These are phyloP conservation scores for Vitellaria paradoxa DNA, from an alignment of 179 eudicot genomes.

Conservation along the genomic window DNA sequence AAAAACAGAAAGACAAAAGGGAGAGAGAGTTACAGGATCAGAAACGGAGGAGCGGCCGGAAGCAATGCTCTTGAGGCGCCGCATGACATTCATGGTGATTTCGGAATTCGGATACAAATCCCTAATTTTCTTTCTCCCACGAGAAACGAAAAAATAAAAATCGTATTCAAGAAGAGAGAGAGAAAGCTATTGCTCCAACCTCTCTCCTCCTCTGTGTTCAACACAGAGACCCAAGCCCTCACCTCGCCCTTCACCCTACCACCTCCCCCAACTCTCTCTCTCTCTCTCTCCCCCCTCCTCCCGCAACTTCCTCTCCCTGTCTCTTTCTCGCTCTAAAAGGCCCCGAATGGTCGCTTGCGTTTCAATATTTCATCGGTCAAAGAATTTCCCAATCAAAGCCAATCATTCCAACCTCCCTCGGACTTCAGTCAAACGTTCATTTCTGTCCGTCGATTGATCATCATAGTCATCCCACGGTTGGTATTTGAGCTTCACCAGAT, in stretches of 20 bases:
- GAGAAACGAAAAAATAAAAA: neutral
- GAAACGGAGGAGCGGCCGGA: constrained; percentile 89
- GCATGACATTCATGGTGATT: constrained; percentile 79
- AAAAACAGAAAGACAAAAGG: neutral
- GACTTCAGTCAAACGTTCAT: constrained; percentile 16
- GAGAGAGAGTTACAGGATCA: constrained; percentile 56
- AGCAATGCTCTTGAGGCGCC: constrained; percentile 87
- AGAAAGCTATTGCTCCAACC: constrained; percentile 1
- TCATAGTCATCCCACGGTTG: neutral
- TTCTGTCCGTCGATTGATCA: constrained; percentile 8
- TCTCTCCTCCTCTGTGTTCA: constrained; percentile 15
- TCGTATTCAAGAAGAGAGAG: constrained; percentile 2
- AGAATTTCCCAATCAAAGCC: neutral
- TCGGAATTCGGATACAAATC: constrained; percentile 12
- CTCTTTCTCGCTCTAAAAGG: neutral
- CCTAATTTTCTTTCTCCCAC: constrained; percentile 20
- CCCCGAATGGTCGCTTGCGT: constrained; percentile 5
- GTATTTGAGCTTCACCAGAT: neutral
- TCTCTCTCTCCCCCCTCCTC: too few relatives aligned
- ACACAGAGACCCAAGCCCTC: neutral
- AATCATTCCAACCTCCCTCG: constrained; percentile 8
- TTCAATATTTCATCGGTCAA: constrained; percentile 9
- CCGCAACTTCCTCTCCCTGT: constrained; percentile 1
- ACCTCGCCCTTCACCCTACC: neutral
- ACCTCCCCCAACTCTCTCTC: neutral